phyloP scores from a whole-genome alignment of 139 green algal genomes.

The Choricystis sp. region DNA sequence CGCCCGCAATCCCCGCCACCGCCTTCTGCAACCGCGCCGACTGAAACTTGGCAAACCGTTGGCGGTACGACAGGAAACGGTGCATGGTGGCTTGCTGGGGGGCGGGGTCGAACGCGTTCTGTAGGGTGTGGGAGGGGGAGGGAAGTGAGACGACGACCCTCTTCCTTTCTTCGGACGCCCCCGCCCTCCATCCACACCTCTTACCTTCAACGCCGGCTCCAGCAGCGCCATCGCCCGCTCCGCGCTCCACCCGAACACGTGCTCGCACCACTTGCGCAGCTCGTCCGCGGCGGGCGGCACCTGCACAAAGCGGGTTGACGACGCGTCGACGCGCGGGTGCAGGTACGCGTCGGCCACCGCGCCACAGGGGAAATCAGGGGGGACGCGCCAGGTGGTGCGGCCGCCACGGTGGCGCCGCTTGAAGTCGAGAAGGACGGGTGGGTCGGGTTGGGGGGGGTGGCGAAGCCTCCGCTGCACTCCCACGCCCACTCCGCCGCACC shows the following conservation, averaged over 20 bases:
- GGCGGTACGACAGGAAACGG: slow-evolving; percentile 51
- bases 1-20: slow-evolving; percentile 28
- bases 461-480: not conserved
- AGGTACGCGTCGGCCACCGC: slow-evolving; percentile 39
- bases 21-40: slow-evolving; percentile 53
- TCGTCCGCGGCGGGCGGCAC: not conserved
- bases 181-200: slow-evolving; percentile 48
- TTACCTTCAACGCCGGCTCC: slow-evolving; percentile 50
- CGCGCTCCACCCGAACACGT: not conserved
- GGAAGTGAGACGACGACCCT: not conserved
- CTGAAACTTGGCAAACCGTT: slow-evolving; percentile 83
- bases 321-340: slow-evolving; percentile 21
- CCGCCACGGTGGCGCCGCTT: slow-evolving; percentile 40
- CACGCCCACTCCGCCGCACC: not conserved
- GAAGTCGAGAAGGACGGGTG: slow-evolving; percentile 25
- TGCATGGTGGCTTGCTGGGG: slow-evolving; percentile 62
- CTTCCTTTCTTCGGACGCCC: slow-evolving; percentile 55
- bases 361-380: slow-evolving; percentile 46
- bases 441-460: slow-evolving; percentile 1
- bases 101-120: not conserved
- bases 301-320: slow-evolving; percentile 13
- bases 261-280: not conserved
- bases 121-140: not conserved
- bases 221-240: not conserved
- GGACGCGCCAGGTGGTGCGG: slow-evolving; percentile 53